phyloP scores from a whole-genome alignment of 176 grass and related monocot species.

The Cenchrus fungigraminus region DNA sequence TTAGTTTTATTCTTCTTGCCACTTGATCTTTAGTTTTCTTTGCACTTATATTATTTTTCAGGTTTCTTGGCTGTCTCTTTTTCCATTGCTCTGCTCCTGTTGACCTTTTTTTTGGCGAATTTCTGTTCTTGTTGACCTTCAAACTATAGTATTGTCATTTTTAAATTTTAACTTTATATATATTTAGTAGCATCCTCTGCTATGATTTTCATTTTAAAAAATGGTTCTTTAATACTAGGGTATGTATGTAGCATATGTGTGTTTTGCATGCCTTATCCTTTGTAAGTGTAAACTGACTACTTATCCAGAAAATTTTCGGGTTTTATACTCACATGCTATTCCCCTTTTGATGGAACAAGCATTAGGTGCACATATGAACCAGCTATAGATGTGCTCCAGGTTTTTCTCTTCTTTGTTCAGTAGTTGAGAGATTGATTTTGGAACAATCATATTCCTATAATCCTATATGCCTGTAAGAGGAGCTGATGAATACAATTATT shows the following conservation, averaged over 20 bases:
- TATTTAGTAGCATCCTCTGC: background rate
- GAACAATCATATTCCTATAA: background rate
- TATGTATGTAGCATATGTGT: background rate
- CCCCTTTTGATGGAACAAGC: background rate
- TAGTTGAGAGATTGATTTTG: background rate
- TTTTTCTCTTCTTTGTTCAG: slow-evolving; percentile 6
- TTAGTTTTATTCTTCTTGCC: background rate
- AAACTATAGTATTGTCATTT: background rate
- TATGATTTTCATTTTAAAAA: background rate
- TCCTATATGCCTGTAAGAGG: background rate
- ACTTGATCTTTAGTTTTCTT: background rate
- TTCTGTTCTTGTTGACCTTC: too few relatives aligned
- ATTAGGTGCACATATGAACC: background rate
- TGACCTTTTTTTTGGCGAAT: background rate
- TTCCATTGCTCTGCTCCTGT: background rate
- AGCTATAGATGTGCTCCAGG: too few relatives aligned
- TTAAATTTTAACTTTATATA: background rate
- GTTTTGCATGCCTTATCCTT: background rate
- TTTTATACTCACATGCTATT: background rate
- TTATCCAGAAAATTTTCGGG: background rate
- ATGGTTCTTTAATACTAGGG: background rate
- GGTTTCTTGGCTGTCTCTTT: background rate
- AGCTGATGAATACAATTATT: background rate
- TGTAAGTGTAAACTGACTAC: background rate
- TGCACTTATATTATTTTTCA: background rate